These are phyloP conservation scores for Raffaelea ambrosiae DNA, from an alignment of 2,329 filamentous ascomycete genomes.

Conservation along the genomic window DNA sequence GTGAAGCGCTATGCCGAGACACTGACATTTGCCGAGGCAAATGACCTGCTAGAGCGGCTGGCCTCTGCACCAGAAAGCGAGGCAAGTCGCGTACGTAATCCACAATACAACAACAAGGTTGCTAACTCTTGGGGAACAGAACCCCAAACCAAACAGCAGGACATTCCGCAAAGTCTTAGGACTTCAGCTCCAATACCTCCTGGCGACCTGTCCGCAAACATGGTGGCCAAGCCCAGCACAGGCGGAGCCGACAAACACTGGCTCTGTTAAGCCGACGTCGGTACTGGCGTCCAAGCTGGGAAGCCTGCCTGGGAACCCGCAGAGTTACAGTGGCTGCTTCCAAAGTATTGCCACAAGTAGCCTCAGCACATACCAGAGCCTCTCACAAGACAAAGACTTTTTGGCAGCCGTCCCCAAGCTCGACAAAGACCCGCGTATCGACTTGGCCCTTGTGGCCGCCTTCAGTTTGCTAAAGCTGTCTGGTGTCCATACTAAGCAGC, in stretches of 20 bases:
- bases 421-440: slow-evolving; percentile 23
- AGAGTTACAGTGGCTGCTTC: slow-evolving; percentile 11
- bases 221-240: slow-evolving; percentile 5
- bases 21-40: slow-evolving; percentile 31
- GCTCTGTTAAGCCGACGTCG: too few relatives aligned
- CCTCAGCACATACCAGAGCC: slow-evolving; percentile 13
- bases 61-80: not conserved
- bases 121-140: too few relatives aligned
- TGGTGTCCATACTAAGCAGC: slow-evolving; percentile 11
- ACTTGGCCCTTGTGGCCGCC: slow-evolving; percentile 22
- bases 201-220: slow-evolving; percentile 28
- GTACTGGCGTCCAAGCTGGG: slow-evolving; percentile 16
- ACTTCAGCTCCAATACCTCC: slow-evolving; percentile 35
- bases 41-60: slow-evolving; percentile 25
- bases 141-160: not conserved
- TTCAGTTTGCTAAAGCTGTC: slow-evolving; percentile 22
- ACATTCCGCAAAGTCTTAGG: slow-evolving; percentile 19
- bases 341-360: slow-evolving; percentile 13
- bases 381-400: slow-evolving; percentile 14
- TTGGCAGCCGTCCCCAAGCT: slow-evolving; percentile 14
- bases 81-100: too few relatives aligned
- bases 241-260: not conserved
- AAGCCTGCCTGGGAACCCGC: not conserved
- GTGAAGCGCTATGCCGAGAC: slow-evolving; percentile 34
- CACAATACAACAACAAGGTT: too few relatives aligned